Base-by-base conservation (phyloP, 345 rosid species). In the Salix purpurea region DNA sequence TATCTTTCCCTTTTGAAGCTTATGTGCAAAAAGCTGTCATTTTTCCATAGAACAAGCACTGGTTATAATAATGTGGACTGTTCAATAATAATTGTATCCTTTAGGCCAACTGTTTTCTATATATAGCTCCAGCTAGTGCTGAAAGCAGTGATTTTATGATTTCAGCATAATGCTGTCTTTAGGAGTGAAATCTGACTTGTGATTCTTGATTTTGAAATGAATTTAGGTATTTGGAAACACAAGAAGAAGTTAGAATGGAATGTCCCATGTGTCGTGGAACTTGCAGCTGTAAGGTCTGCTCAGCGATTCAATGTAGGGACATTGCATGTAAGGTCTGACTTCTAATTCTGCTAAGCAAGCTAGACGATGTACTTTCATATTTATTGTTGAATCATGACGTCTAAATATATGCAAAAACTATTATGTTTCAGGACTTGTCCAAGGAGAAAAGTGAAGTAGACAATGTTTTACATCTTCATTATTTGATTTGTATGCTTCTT, bases 401-500 rank as follows among this genome's bases (percentile, higher is more conserved):
- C 76, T 28, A 50, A 78, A 72, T 56, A 62, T 72, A 60, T 80
- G 40, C 48, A 8, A 72, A 56, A 74, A 66, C 19, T 40, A 40
- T 40, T 40, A 77, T 83, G 76, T 83, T 85, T 70, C 90, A 95
- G 99, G 91, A 80, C 68, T 85, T 77, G 77, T 81, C 84, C 75
- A 84, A 86, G 78, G 88, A 52, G 52, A 50, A 67, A 14, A 52
- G 72, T 19, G 67, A 46, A 77, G 91, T 90, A 71, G 88, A 87
- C 77, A 86, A 88, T 78, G 91, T 93, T 78, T 77, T 92, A 72
- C 84, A 87, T 84, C 86, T 91, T 79, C 99, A 92, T 85, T 90
- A 93, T 78, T 84, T 93, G 83, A 89, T 90, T 79, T 96, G 97
- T 79, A 82, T 90, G 91, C 94, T 96, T 82, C 99, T 96, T 86